Evolutionary conservation across 140 eudicot genomes (phyloP).

Genomic region (Stevia rebaudiana): DNA sequence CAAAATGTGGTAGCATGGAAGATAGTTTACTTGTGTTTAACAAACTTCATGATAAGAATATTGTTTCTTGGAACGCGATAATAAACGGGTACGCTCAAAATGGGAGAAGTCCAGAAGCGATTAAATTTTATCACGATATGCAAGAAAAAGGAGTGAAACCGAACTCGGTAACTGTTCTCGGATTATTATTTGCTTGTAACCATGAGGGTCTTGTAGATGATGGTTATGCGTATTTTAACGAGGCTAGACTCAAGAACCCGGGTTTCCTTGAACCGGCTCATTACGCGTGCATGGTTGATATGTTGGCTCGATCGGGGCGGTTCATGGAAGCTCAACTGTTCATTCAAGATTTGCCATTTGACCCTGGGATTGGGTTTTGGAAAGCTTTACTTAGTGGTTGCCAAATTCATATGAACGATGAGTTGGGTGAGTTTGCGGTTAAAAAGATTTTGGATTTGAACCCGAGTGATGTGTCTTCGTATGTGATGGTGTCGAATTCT

Average conservation of each 20-base stretch:
- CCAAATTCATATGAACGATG: slow-evolving; percentile 54
- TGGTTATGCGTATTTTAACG: slow-evolving; percentile 48
- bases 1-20: slow-evolving; percentile 80
- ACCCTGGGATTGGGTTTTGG: slow-evolving; percentile 83
- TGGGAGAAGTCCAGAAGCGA: slow-evolving; percentile 46
- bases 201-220: slow-evolving; percentile 66
- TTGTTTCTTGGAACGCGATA: slow-evolving; percentile 76
- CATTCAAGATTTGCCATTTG: slow-evolving; percentile 59
- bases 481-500: slow-evolving; percentile 76
- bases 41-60: slow-evolving; percentile 37
- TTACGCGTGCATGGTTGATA: slow-evolving; percentile 72
- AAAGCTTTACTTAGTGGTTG: slow-evolving; percentile 82
- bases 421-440: slow-evolving; percentile 54
- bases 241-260: slow-evolving; percentile 38
- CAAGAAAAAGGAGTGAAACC: slow-evolving; percentile 33
- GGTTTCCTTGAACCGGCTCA: slow-evolving; percentile 51
- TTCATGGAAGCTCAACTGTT: slow-evolving; percentile 60
- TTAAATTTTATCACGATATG: slow-evolving; percentile 37
- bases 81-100: slow-evolving; percentile 67
- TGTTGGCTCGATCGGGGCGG: slow-evolving; percentile 67
- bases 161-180: slow-evolving; percentile 67
- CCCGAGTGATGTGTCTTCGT: slow-evolving; percentile 67
- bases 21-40: slow-evolving; percentile 49
- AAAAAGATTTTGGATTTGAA: slow-evolving; percentile 53
- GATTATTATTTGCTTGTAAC: slow-evolving; percentile 59